These are phyloP conservation scores for Penicillium sp. DNA, from an alignment of 2,329 filamentous ascomycete genomes.

Conservation along the genomic window DNA sequence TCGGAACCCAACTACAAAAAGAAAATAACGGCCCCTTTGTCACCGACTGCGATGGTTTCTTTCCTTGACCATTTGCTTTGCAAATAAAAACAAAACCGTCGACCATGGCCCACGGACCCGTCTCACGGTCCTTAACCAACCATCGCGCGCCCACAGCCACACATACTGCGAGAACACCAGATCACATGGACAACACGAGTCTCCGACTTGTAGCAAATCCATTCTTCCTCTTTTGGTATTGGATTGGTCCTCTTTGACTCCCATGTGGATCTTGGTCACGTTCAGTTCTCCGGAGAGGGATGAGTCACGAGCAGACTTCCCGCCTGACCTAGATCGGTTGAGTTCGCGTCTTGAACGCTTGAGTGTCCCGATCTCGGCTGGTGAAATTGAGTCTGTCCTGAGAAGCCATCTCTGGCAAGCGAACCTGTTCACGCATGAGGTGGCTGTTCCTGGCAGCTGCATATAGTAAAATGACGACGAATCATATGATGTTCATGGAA, in stretches of 20 bases:
- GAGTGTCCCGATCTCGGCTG: constrained; percentile 30
- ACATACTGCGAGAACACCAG: constrained; percentile 22
- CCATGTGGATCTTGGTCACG: constrained; percentile 28
- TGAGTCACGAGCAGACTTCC: constrained; percentile 15
- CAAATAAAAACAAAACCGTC: constrained; percentile 15
- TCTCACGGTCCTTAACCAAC: constrained; percentile 8
- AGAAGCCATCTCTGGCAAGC: no score
- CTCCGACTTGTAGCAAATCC: constrained; percentile 43
- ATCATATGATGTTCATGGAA: not conserved
- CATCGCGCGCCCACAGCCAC: constrained; percentile 14
- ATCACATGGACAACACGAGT: constrained; percentile 30
- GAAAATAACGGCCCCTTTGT: constrained; percentile 10
- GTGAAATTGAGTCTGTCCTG: not conserved
- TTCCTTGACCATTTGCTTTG: constrained; percentile 9
- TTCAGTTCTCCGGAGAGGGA: constrained; percentile 14
- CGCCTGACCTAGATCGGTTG: constrained; percentile 22
- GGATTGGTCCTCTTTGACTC: constrained; percentile 39
- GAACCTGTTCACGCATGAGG: not conserved
- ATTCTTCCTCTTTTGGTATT: constrained; percentile 28
- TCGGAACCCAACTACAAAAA: constrained; percentile 9
- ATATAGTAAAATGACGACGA: constrained; percentile 12
- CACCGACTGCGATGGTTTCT: constrained; percentile 18
- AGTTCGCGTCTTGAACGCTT: constrained; percentile 38
- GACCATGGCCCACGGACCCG: constrained; percentile 11
- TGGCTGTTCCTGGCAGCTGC: constrained; percentile 1